Evolutionary conservation across 139 green algal genomes (phyloP).

Genomic region (Pseudopediastrum boryanum): DNA sequence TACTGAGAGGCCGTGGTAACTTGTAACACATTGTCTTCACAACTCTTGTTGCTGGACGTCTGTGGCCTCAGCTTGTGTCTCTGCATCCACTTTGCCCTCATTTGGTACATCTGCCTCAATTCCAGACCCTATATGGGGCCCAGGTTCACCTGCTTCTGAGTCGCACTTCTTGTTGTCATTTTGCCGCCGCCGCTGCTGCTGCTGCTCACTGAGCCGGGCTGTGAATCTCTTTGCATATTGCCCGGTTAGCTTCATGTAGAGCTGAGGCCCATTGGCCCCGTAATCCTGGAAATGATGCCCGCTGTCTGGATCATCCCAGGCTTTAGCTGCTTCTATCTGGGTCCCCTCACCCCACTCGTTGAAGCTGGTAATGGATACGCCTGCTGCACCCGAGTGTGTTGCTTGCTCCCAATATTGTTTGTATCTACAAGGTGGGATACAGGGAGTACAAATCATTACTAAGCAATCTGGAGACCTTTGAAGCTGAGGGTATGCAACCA

Average conservation of each 20-base stretch:
- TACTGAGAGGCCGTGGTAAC: too few relatives aligned
- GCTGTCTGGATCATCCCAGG: background rate
- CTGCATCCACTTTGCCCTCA: too few relatives aligned
- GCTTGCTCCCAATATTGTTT: conserved; percentile 28
- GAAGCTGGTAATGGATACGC: conserved; percentile 55
- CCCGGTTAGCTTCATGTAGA: conserved; percentile 39
- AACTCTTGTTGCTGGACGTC: too few relatives aligned
- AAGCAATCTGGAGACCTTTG: background rate
- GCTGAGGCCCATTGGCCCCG: conserved; percentile 2
- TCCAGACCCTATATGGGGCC: too few relatives aligned
- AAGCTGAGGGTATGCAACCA: background rate
- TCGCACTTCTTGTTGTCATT: too few relatives aligned
- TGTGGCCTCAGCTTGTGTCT: too few relatives aligned
- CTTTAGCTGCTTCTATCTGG: conserved; percentile 42
- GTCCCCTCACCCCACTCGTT: conserved; percentile 61
- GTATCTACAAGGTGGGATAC: conserved; percentile 35
- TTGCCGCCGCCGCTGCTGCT: too few relatives aligned
- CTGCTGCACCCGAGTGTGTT: background rate
- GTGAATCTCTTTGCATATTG: conserved; percentile 8
- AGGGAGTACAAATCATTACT: background rate
- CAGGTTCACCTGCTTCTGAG: too few relatives aligned
- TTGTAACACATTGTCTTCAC: too few relatives aligned
- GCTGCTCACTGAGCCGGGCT: too few relatives aligned
- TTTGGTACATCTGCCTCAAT: too few relatives aligned
- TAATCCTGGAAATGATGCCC: conserved; percentile 37